phyloP scores from a whole-genome alignment of 805 yeast genomes.

The Candida tallmaniae region DNA sequence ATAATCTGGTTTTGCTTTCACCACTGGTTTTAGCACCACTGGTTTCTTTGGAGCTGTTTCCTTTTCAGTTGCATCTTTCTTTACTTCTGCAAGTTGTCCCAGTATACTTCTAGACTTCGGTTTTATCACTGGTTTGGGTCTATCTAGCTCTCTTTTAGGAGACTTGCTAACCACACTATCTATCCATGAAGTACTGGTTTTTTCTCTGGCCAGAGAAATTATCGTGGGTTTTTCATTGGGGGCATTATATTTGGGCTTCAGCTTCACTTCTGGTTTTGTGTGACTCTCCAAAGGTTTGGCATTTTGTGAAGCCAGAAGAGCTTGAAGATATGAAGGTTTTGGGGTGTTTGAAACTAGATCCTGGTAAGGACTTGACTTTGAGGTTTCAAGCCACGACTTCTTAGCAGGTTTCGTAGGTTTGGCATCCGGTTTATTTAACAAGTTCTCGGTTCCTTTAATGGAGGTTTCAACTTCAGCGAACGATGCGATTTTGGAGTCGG shows the following conservation, averaged over 20 bases:
- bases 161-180: constrained; percentile 11
- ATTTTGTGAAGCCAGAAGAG: constrained; percentile 10
- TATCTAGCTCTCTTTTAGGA: not conserved
- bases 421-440: too few relatives aligned
- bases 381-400: constrained; percentile 10
- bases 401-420: constrained; percentile 15
- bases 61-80: not conserved
- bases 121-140: not conserved
- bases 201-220: constrained; percentile 3
- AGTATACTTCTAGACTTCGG: not conserved
- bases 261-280: not conserved
- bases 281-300: constrained; percentile 3
- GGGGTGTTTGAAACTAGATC: constrained; percentile 4
- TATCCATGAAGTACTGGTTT: constrained; percentile 7
- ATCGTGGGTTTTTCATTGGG: not conserved
- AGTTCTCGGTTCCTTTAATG: too few relatives aligned
- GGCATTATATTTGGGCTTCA: not conserved
- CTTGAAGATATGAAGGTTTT: constrained; percentile 12
- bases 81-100: too few relatives aligned
- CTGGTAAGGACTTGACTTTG: constrained; percentile 3
- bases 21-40: not conserved
- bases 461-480: constrained; percentile 19
- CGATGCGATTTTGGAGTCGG: constrained; percentile 11
- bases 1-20: not conserved
- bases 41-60: too few relatives aligned